Evolutionary conservation across 2,329 filamentous ascomycete genomes (phyloP).

Genomic region (Dactylellina drechsleri): DNA sequence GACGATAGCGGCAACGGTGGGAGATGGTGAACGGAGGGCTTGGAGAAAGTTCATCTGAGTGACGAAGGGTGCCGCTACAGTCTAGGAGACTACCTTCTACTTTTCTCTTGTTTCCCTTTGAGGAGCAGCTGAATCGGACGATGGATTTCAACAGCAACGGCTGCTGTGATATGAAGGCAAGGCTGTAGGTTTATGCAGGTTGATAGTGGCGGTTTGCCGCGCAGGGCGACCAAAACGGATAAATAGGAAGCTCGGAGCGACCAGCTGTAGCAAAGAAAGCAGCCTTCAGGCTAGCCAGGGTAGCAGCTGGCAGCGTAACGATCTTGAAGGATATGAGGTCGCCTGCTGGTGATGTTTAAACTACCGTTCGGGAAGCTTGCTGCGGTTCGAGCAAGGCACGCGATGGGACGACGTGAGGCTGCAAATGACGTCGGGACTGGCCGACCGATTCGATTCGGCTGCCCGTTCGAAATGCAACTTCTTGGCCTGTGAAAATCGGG

Average conservation of each 20-base stretch:
- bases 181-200: slow-evolving; percentile 3
- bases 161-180: background rate
- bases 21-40: slow-evolving; percentile 40
- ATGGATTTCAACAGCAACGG: too few species aligned
- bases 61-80: slow-evolving; percentile 1
- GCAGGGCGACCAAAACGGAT: too few species aligned
- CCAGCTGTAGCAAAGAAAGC: too few species aligned
- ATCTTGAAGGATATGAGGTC: slow-evolving; percentile 10
- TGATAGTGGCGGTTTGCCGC: background rate
- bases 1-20: slow-evolving; percentile 45
- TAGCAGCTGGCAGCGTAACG: slow-evolving; percentile 3
- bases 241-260: too few species aligned
- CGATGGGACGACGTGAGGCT: slow-evolving; percentile 15
- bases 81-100: background rate
- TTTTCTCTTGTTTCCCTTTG: too few species aligned
- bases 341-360: slow-evolving; percentile 23
- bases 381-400: slow-evolving; percentile 26
- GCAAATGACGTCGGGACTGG: slow-evolving; percentile 44
- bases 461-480: slow-evolving; percentile 1
- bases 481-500: slow-evolving; percentile 23
- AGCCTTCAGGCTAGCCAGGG: background rate
- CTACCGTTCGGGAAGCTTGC: slow-evolving; percentile 23
- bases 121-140: too few species aligned
- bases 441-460: slow-evolving; percentile 2
- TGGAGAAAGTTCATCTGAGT: slow-evolving; percentile 52